Percentiles rank a stretch among this genome's conserved stretches.
Conservation (phyloP, 2,329 filamentous ascomycete genomes). For the Penicillium nordicum region DNA sequence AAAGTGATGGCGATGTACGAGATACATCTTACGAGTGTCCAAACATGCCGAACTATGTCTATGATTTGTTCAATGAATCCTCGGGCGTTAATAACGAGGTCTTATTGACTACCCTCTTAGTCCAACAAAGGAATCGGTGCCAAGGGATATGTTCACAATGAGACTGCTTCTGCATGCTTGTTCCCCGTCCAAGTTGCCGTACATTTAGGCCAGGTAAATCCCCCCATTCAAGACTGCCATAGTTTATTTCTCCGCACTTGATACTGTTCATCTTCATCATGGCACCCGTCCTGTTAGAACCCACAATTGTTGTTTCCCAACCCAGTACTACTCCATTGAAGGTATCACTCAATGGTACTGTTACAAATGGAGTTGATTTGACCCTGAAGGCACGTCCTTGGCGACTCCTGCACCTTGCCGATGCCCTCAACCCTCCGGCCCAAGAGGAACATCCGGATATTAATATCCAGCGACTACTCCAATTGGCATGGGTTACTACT, state of each 20-base stretch:
- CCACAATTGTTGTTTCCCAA: neutral
- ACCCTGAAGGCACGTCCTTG: neutral
- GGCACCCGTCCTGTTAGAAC: slow-evolving; percentile 10
- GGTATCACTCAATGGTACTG: neutral
- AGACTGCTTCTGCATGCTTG: neutral
- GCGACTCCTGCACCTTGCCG: slow-evolving; percentile 7
- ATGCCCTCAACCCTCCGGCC: neutral
- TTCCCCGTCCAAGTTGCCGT: neutral
- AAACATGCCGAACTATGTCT: neutral
- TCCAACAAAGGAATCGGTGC: slow-evolving; percentile 7
- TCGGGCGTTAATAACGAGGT: neutral
- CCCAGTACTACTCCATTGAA: neutral
- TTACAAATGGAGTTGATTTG: neutral
- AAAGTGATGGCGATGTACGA: neutral
- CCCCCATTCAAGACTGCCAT: neutral
- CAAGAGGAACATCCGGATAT: slow-evolving; percentile 7
- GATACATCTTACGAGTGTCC: neutral
- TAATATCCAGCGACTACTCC: slow-evolving; percentile 13
- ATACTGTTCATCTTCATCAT: neutral
- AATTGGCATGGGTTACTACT: slow-evolving; percentile 11
- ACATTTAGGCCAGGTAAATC: slow-evolving; percentile 1
- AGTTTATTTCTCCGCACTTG: neutral
- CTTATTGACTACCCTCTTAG: slow-evolving; percentile 11
- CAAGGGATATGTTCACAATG: slow-evolving; percentile 2
- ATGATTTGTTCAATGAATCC: neutral